These are phyloP conservation scores for Spathaspora girioi DNA, from an alignment of 805 yeast species.

Conservation along the genomic window DNA sequence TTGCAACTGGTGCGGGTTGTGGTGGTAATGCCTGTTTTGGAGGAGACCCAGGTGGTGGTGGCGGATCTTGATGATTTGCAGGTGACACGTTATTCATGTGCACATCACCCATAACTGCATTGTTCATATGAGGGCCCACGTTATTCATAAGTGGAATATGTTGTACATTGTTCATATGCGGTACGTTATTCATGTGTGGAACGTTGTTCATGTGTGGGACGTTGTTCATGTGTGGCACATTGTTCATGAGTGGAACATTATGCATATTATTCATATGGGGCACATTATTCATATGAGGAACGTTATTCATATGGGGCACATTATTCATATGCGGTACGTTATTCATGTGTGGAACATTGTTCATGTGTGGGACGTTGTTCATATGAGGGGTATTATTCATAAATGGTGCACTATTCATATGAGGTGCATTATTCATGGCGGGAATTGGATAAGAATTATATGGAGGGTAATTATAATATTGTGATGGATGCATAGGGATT, in stretches of 20 bases:
- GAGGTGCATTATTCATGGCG: background rate
- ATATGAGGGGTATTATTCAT: background rate
- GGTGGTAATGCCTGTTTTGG: background rate
- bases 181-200: background rate
- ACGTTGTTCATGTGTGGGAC: background rate
- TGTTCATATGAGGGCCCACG: background rate
- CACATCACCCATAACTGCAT: background rate
- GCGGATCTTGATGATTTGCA: background rate
- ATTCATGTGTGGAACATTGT: background rate
- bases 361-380: background rate
- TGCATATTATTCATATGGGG: background rate
- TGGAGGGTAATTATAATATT: background rate
- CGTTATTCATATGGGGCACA: conserved; percentile 1
- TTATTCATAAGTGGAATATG: background rate
- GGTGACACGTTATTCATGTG: background rate
- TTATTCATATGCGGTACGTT: background rate
- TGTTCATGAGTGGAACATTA: background rate
- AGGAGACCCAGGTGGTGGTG: background rate
- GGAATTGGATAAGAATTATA: background rate
- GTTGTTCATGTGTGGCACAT: background rate
- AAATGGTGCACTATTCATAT: background rate
- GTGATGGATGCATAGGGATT: background rate
- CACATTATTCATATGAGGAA: background rate
- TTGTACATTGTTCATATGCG: background rate
- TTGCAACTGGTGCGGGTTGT: background rate